Evolutionary conservation across 1,139 yeast species (phyloP).

Genomic region (Geotrichum reessii): DNA sequence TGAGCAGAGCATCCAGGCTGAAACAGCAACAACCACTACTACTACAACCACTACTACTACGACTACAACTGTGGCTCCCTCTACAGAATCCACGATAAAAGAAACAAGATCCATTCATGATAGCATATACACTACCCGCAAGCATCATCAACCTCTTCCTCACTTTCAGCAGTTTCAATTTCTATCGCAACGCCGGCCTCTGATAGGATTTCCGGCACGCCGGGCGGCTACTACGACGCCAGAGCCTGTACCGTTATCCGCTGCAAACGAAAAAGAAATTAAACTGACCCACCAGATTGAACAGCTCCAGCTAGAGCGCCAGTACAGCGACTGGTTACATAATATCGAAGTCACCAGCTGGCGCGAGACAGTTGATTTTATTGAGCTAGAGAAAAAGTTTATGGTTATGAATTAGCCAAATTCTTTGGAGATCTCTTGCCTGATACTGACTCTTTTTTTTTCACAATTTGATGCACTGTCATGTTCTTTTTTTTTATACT

Average conservation of each 20-base stretch:
- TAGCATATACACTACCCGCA: background rate
- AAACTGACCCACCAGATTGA: background rate
- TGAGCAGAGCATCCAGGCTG: background rate
- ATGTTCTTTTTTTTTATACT: background rate
- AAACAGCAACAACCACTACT: background rate
- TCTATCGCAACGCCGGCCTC: background rate
- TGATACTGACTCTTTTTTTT: background rate
- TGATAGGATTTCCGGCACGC: background rate
- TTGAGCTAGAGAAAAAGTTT: constrained; percentile 1
- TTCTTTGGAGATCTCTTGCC: background rate
- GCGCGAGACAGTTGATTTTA: background rate
- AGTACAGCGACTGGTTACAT: background rate
- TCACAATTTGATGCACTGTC: background rate
- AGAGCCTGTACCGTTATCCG: background rate
- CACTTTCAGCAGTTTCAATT: background rate
- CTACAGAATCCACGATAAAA: too few relatives aligned
- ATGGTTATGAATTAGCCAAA: background rate
- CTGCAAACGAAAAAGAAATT: background rate
- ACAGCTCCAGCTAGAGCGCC: background rate
- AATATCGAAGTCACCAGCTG: background rate
- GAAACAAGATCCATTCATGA: background rate
- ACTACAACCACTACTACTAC: background rate
- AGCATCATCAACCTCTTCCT: background rate
- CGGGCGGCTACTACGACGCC: background rate
- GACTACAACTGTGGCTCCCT: background rate